Evolutionary conservation across 495 filamentous ascomycete genomes (phyloP).

Genomic region (Trichoderma asperelloides): DNA sequence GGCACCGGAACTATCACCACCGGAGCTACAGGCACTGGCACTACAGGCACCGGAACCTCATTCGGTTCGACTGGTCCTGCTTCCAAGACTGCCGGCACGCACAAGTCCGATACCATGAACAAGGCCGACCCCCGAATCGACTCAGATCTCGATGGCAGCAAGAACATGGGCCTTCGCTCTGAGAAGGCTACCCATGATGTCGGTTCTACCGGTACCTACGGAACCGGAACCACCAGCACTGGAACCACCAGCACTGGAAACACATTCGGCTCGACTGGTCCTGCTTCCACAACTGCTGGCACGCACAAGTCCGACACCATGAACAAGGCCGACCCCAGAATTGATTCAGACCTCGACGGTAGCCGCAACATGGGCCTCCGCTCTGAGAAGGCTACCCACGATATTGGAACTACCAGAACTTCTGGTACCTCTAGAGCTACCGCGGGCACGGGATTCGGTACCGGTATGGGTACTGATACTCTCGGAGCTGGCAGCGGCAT

Average conservation of each 20-base stretch:
- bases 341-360: constrained; percentile 20
- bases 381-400: constrained; percentile 12
- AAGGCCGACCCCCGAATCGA: constrained; percentile 30
- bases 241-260: background rate
- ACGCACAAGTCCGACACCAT: constrained; percentile 27
- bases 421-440: background rate
- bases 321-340: constrained; percentile 30
- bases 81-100: constrained; percentile 23
- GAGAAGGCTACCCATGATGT: constrained; percentile 16
- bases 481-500: constrained; percentile 17
- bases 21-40: constrained; percentile 16
- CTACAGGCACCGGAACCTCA: constrained; percentile 2
- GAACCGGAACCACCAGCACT: background rate
- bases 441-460: background rate
- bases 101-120: constrained; percentile 28
- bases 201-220: constrained; percentile 10
- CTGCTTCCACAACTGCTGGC: constrained; percentile 18
- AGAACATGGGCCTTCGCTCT: constrained; percentile 7
- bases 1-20: constrained; percentile 12
- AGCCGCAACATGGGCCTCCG: constrained; percentile 9
- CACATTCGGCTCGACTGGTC: background rate
- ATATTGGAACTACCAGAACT: constrained; percentile 17
- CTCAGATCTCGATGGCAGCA: constrained; percentile 16
- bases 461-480: constrained; percentile 15
- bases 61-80: constrained; percentile 5